Percentiles rank a stretch among this genome's conserved stretches.
These are phyloP conservation scores for Rhizopogon salebrosus DNA, from an alignment of 768 basidiomycete genomes.

Conservation along the genomic window DNA sequence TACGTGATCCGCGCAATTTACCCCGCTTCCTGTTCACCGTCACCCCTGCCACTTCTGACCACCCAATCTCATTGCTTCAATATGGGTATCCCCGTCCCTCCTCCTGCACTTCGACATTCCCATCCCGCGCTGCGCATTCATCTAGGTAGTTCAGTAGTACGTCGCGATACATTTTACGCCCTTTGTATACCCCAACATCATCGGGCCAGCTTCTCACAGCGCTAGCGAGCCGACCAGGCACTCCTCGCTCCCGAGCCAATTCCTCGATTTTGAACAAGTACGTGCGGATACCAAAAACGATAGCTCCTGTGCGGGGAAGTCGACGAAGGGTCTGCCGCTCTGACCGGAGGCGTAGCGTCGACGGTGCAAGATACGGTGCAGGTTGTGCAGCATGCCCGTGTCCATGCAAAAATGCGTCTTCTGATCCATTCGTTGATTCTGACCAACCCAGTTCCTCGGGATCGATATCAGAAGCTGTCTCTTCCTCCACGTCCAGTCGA, in stretches of 20 bases:
- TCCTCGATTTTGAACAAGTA: conserved; percentile 53
- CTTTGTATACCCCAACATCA: conserved; percentile 39
- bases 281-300: conserved; percentile 67
- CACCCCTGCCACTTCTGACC: conserved; percentile 8
- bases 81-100: conserved; percentile 8
- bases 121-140: conserved; percentile 17
- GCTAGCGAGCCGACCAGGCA: conserved; percentile 57
- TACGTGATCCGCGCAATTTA: conserved; percentile 3
- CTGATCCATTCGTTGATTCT: conserved; percentile 46
- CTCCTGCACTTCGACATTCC: conserved; percentile 3
- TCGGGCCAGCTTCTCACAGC: conserved; percentile 63
- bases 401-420: conserved; percentile 37
- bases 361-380: conserved; percentile 24
- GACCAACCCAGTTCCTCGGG: conserved; percentile 67
- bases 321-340: conserved; percentile 67
- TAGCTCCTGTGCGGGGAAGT: conserved; percentile 56
- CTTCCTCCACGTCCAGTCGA: conserved; percentile 3
- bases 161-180: conserved; percentile 20
- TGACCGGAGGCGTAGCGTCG: conserved; percentile 48
- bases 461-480: conserved; percentile 32
- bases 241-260: conserved; percentile 49
- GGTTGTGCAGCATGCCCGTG: conserved; percentile 20
- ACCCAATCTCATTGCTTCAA: conserved; percentile 7
- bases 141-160: conserved; percentile 19
- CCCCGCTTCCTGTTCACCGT: not conserved